A percentile compares a stretch with the other conserved stretches of the same genome.
Evolutionary conservation across 345 rosid species (phyloP).

Genomic region (Crucihimalaya himalaica): DNA sequence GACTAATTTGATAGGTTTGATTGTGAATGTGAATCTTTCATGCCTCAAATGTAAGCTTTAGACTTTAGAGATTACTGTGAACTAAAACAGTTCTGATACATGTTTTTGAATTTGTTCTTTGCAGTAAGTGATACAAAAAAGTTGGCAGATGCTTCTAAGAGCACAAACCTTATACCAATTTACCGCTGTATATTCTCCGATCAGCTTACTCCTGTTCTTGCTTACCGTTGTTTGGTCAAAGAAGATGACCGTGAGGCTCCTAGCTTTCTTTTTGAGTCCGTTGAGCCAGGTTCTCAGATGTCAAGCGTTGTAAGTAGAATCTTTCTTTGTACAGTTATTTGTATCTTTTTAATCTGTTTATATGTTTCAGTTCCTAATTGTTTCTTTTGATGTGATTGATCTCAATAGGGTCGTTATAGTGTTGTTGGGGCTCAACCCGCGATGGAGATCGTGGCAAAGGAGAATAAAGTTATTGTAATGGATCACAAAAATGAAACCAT

Average conservation of each 20-base stretch:
- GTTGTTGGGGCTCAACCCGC: slow-evolving; percentile 85
- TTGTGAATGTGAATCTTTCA: slow-evolving; percentile 6
- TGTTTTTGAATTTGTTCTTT: neutral
- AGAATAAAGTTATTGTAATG: slow-evolving; percentile 64
- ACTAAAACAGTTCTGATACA: neutral
- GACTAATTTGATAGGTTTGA: slow-evolving; percentile 1
- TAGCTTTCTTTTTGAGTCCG: slow-evolving; percentile 85
- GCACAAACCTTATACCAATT: slow-evolving; percentile 70
- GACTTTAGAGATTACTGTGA: neutral
- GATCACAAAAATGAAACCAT: slow-evolving; percentile 61
- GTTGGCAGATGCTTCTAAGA: slow-evolving; percentile 62
- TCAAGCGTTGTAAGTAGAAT: slow-evolving; percentile 62
- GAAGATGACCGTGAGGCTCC: slow-evolving; percentile 89
- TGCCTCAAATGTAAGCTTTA: neutral
- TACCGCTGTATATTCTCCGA: slow-evolving; percentile 77
- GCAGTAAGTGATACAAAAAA: slow-evolving; percentile 49
- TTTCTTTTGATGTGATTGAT: slow-evolving; percentile 25
- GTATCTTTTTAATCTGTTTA: neutral
- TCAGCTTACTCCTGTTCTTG: slow-evolving; percentile 85
- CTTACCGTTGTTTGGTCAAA: slow-evolving; percentile 83
- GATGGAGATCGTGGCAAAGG: slow-evolving; percentile 78
- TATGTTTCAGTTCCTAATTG: neutral
- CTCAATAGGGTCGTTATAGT: slow-evolving; percentile 68
- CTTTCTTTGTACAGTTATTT: neutral
- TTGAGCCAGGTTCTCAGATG: slow-evolving; percentile 61